Base-by-base conservation (phyloP, 768 basidiomycete species). In the Xerocomellus amylosporus region DNA sequence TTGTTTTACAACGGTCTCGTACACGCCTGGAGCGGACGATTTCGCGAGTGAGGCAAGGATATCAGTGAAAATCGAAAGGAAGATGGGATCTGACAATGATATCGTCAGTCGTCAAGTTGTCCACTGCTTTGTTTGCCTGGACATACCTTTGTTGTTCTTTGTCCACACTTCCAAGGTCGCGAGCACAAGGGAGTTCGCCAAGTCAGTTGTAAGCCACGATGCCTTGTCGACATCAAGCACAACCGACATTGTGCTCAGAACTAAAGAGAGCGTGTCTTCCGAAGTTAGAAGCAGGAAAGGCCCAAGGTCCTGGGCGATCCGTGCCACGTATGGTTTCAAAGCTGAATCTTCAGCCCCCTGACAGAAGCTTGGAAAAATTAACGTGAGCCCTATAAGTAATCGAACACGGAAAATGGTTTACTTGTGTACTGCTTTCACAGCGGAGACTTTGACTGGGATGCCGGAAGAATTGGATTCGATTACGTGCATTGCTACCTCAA, bases 371-470 rank as follows among this genome's bases (percentile, higher is more conserved):
- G 19, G 53, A n/a, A 54, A 46, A 4, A 19, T 17, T 40, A n/a
- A 42, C 13, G 60, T 65, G 17, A 68, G 51, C 20, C 1, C 15
- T 12, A 37, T 4, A 28, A 28, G 10, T 1, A 12, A 34, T 13
- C 24, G n/a, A 49, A 26, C 1, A 8, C 19, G 40, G n/a, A 40
- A 53, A 34, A 7, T 22, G 17, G 68, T 84, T 54, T 63, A 98
- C 97, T 98, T 95, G 64, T 90, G 86, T 37, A 98, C 79, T 3
- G 96, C 93, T 70, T 92, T 90, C 26, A 98, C 88, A 10, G 96
- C 95, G 1, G 93, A 95, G 6, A 98, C 78, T 71, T 98, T 98
- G 64, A 98, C 88, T 0, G 93, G 90, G n/a, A 93, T 78, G 26
- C 83, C 80, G 4, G 88, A 84, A 24, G 83, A 81, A 20, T 66